Evolutionary conservation across 2,329 filamentous ascomycete genomes (phyloP).

Genomic region (Falciphora oryzae): DNA sequence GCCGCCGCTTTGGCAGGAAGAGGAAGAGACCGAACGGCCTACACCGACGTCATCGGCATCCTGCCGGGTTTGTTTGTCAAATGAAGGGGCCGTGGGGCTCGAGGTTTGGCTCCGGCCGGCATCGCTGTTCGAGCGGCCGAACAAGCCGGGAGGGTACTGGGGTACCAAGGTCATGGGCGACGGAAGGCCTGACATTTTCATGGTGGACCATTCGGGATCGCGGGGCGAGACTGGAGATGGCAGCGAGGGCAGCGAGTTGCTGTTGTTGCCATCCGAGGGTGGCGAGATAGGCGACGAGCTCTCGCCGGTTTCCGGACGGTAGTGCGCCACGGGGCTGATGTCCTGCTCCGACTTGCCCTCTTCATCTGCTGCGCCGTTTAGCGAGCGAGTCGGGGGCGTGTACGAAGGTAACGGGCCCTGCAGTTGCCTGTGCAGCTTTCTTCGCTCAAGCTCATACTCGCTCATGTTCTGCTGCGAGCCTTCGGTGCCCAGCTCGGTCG

Average conservation of each 20-base stretch:
- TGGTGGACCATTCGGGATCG: constrained; percentile 31
- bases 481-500: constrained; percentile 33
- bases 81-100: constrained; percentile 9
- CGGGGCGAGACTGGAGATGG: constrained; percentile 43
- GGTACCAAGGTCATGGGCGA: constrained; percentile 35
- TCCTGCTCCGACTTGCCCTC: constrained; percentile 30
- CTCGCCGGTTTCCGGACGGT: constrained; percentile 24
- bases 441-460: constrained; percentile 44
- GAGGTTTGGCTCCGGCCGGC: constrained; percentile 9
- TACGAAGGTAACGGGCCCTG: constrained; percentile 45
- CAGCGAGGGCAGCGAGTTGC: constrained; percentile 34
- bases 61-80: background rate
- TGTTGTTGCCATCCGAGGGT: constrained; percentile 30
- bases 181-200: constrained; percentile 33
- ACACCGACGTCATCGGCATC: constrained; percentile 11
- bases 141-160: constrained; percentile 10
- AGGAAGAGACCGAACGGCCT: constrained; percentile 23
- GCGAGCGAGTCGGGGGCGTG: constrained; percentile 30
- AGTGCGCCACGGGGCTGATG: constrained; percentile 26
- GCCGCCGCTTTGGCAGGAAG: background rate
- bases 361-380: constrained; percentile 19
- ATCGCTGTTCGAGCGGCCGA: constrained; percentile 19
- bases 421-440: constrained; percentile 46
- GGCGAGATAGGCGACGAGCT: constrained; percentile 26
- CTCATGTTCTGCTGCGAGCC: constrained; percentile 33